Base-by-base conservation (phyloP, 108 stramenopile genomes). In the Aurantiochytrium sp. region DNA sequence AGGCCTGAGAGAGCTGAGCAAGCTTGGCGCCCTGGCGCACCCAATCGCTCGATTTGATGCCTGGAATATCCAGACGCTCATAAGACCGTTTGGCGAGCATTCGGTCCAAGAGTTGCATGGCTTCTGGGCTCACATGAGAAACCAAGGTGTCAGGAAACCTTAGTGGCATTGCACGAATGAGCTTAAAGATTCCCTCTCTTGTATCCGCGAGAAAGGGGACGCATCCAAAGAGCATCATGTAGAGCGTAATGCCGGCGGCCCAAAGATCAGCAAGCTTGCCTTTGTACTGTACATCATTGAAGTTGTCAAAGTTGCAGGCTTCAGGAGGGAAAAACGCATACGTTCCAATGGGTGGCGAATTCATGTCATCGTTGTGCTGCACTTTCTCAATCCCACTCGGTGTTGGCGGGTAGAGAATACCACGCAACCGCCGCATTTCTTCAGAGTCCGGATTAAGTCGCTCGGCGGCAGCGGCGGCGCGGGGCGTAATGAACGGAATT, bases 221-320 rank as follows among this genome's bases (percentile, higher is more conserved):
- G 43, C 88, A 90, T 18, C 95, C 95, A 45, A 92, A 94, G 43
- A 93, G 91, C 53, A 96, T 88, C 92, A 95, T 95, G 89, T 89
- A 95, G 51, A 95, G 88, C 35, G 95, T 95, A 5, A 93, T 95
- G 21, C 95, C 95, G 19, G 95, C 88, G 25, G 95, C 94, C 91
- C 95, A 96, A 18, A 95, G 92, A 72, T 96, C 95, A 10, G 95
- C 95, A 16, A 94, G 59, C 29, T 92, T 91, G 60, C 95, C 95
- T 5, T 93, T 93, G 89, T 94, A 95, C 51, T 83, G 76, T 23
- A 83, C 76, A 35, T 83, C 76, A 35, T 83, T 83, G 51, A 83
- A 83, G 4, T 83, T 83, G 51, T 83, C 76, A 47, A 83, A 53
- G 28, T 53, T 83, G 76, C 76, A 83, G 49, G 76, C 76, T 35